A percentile compares a stretch with the other conserved stretches of the same genome.
phyloP scores from a whole-genome alignment of 2,329 filamentous ascomycete species.

The Alternaria tenuissima region DNA sequence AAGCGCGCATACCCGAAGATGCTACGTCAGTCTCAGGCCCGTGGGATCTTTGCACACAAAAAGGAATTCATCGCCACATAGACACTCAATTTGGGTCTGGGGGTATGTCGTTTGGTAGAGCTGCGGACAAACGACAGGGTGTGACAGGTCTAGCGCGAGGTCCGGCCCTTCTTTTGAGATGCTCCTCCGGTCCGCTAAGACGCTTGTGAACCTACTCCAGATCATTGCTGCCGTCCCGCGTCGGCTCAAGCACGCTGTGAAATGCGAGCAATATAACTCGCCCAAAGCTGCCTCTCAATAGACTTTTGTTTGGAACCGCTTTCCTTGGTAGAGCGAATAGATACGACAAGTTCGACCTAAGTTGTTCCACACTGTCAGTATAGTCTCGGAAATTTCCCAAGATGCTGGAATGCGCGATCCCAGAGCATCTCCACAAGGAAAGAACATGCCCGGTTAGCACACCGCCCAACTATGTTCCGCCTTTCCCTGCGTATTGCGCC shows the following conservation, averaged over 20 bases:
- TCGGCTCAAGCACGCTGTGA: background rate
- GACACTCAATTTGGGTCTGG: background rate
- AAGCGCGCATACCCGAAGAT: background rate
- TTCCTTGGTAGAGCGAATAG: background rate
- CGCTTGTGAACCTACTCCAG: background rate
- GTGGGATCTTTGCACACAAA: background rate
- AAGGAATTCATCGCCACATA: background rate
- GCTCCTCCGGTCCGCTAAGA: background rate
- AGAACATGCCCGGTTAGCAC: constrained; percentile 29
- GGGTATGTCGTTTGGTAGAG: background rate
- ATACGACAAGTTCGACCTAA: background rate
- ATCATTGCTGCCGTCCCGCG: background rate
- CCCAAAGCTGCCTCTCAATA: background rate
- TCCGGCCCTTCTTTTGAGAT: background rate
- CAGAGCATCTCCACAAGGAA: constrained; percentile 26
- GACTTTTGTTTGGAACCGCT: background rate
- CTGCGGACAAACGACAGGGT: background rate
- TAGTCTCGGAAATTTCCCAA: background rate
- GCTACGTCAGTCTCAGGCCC: background rate
- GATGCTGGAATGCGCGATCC: constrained; percentile 39
- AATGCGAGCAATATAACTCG: background rate
- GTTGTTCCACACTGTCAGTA: background rate
- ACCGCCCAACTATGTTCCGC: constrained; percentile 37
- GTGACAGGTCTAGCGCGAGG: background rate
- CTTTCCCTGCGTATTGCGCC: constrained; percentile 44